phyloP scores from a whole-genome alignment of 371 early-diverging fungal genomes.

The Mortierella sp. region DNA sequence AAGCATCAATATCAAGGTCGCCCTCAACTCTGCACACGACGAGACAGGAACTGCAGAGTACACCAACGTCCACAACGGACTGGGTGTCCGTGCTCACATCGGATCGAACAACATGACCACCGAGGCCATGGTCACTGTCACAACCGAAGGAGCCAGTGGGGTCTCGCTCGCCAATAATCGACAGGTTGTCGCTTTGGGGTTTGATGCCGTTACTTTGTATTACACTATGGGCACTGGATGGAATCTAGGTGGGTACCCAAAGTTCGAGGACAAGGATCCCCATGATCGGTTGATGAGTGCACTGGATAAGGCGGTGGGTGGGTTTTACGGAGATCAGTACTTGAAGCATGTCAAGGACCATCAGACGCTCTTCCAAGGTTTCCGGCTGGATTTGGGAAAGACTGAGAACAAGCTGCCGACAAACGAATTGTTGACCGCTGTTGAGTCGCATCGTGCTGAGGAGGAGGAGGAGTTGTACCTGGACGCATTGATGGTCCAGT shows the following conservation, averaged over 20 bases:
- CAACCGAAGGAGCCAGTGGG: conserved; percentile 44
- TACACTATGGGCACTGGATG: conserved; percentile 48
- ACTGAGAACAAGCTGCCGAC: conserved; percentile 29
- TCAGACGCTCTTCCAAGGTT: conserved; percentile 23
- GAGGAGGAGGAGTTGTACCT: conserved; percentile 32
- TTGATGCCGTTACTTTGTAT: conserved; percentile 40
- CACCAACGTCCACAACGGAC: conserved; percentile 49
- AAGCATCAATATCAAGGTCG: conserved; percentile 43
- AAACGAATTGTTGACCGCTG: conserved; percentile 30
- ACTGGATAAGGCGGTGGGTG: conserved; percentile 29
- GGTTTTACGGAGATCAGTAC: conserved; percentile 37
- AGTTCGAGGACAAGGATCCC: conserved; percentile 46
- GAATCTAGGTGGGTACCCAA: conserved; percentile 24
- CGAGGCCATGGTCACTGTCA: conserved; percentile 41
- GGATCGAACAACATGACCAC: conserved; percentile 50
- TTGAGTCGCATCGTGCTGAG: neutral
- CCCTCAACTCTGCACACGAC: conserved; percentile 26
- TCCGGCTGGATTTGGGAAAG: conserved; percentile 27
- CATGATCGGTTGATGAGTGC: conserved; percentile 29
- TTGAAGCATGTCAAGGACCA: conserved; percentile 44
- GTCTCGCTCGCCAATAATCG: conserved; percentile 49
- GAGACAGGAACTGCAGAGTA: conserved; percentile 23
- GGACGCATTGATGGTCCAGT: conserved; percentile 45
- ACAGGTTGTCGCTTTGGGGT: conserved; percentile 40
- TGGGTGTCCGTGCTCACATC: conserved; percentile 35